Percentiles rank a stretch among this genome's conserved stretches.
phyloP scores from a whole-genome alignment of 1,284 basidiomycete genomes.

The Quambalaria eucalypti region DNA sequence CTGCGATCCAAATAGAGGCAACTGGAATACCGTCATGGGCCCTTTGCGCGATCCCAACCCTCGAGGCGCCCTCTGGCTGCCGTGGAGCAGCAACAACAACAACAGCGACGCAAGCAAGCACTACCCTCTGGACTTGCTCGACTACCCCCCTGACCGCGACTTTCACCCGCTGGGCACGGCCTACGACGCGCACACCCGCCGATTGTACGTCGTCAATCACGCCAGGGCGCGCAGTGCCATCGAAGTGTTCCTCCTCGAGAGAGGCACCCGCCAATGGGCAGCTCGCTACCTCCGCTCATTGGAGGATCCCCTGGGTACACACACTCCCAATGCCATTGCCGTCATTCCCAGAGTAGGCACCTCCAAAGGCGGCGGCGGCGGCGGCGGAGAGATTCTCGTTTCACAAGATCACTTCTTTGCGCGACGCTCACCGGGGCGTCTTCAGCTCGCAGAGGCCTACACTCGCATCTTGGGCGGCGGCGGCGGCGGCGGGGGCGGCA shows the following conservation, averaged over 20 bases:
- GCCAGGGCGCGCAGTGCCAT: neutral
- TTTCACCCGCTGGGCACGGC: constrained; percentile 20
- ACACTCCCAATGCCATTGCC: constrained; percentile 57
- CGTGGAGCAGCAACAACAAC: constrained; percentile 4
- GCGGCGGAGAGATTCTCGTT: constrained; percentile 57
- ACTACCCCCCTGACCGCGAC: constrained; percentile 5
- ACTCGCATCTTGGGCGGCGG: too few species aligned
- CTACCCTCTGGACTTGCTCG: constrained; percentile 4
- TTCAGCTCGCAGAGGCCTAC: too few species aligned
- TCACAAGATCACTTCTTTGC: constrained; percentile 65
- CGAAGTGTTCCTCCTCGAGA: constrained; percentile 14
- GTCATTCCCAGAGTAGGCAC: too few species aligned
- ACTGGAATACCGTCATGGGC: constrained; percentile 27
- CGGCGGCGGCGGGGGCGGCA: too few species aligned
- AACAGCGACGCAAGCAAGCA: neutral
- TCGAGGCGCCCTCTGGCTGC: constrained; percentile 11
- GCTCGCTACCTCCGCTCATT: constrained; percentile 9
- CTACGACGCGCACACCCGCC: neutral
- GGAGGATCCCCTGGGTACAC: constrained; percentile 16
- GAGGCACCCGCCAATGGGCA: constrained; percentile 2
- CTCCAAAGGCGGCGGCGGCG: too few species aligned
- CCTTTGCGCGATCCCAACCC: neutral
- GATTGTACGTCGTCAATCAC: constrained; percentile 17
- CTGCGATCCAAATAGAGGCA: constrained; percentile 14
- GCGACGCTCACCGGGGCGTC: constrained; percentile 48